These are phyloP conservation scores for Ambrosia trifida DNA, from an alignment of 129 eudicot genomes.

Conservation along the genomic window DNA sequence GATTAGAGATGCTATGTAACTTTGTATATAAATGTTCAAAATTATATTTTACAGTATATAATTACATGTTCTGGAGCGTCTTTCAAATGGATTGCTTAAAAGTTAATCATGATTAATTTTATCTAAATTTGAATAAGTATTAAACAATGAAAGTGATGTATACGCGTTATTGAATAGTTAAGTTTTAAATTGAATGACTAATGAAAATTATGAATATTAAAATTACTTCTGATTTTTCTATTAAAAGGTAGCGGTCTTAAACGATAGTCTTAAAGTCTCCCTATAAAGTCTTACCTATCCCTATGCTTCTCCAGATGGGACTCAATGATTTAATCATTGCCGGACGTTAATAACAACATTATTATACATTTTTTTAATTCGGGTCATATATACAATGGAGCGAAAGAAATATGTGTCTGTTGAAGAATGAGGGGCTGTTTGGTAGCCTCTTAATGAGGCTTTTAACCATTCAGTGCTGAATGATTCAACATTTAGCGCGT, in stretches of 20 bases:
- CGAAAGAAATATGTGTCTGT: too few species aligned
- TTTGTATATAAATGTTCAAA: too few species aligned
- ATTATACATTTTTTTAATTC: too few species aligned
- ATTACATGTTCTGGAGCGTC: neutral
- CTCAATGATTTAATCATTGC: too few species aligned
- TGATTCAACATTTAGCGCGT: too few species aligned
- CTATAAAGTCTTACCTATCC: neutral
- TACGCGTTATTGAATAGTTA: neutral
- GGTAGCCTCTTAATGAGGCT: too few species aligned
- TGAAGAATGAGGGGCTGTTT: too few species aligned
- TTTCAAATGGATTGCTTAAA: neutral
- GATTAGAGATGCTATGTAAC: too few species aligned
- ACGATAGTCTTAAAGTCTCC: too few species aligned
- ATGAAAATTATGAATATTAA: neutral
- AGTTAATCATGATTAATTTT: neutral
- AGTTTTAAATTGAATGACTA: neutral
- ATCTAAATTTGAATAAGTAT: neutral
- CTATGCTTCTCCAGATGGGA: neutral
- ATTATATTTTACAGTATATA: neutral
- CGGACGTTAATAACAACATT: too few species aligned
- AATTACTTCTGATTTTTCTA: neutral
- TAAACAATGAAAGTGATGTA: neutral
- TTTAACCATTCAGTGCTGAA: too few species aligned
- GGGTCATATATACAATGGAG: too few species aligned
- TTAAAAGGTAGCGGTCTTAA: neutral